phyloP scores from a whole-genome alignment of 768 basidiomycete species.

The Hysterangium stoloniferum region DNA sequence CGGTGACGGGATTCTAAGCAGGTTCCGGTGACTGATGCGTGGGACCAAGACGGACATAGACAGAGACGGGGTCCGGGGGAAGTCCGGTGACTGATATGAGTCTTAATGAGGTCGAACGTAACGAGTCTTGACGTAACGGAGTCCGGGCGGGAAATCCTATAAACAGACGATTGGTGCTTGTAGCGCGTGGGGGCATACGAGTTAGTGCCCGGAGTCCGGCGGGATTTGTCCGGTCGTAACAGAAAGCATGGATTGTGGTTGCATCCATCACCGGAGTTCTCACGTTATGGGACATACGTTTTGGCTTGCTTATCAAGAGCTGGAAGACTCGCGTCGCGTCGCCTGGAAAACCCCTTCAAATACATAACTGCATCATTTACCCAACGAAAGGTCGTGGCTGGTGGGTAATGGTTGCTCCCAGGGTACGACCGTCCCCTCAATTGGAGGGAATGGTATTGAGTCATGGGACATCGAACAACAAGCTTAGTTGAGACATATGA shows the following conservation, averaged over 20 bases:
- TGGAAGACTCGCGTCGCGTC: conserved; percentile 65
- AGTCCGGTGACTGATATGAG: no score
- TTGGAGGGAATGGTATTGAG: conserved; percentile 50
- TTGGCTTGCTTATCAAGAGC: conserved; percentile 79
- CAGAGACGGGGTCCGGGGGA: no score
- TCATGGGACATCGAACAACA: conserved; percentile 91
- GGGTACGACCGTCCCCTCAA: conserved; percentile 21
- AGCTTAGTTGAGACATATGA: conserved; percentile 73
- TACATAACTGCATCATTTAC: conserved; percentile 74
- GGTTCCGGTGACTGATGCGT: no score
- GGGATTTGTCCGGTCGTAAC: no score
- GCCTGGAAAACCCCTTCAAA: conserved; percentile 44
- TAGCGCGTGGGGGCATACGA: no score
- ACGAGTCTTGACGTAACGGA: no score
- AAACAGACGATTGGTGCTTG: no score
- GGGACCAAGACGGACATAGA: conserved; percentile 75
- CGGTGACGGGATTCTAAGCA: no score
- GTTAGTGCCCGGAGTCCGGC: no score
- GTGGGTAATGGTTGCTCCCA: conserved; percentile 84
- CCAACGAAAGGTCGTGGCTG: conserved; percentile 82
- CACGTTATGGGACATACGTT: conserved; percentile 92
- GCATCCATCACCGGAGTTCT: conserved; percentile 82
- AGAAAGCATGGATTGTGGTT: conserved; percentile 80
- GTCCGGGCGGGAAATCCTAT: no score
- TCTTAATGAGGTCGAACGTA: no score